Conservation (phyloP, 2,329 filamentous ascomycete genomes). For the Nemania sp. region DNA sequence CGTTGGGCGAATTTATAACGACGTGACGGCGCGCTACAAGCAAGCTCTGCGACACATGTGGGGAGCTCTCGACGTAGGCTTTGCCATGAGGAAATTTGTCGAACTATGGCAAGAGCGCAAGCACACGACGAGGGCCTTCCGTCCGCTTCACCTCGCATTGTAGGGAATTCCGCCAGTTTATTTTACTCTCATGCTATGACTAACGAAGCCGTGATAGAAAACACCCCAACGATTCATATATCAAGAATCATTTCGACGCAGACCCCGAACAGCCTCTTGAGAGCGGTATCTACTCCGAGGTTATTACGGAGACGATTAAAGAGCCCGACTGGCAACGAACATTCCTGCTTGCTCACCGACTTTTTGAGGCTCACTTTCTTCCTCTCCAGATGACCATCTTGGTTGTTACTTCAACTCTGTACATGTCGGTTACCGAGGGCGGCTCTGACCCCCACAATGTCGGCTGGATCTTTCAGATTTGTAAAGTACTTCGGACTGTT, state of each 20-base stretch:
- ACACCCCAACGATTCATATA: conserved; percentile 60
- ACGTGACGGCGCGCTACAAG: conserved; percentile 75
- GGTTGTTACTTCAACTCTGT: conserved; percentile 71
- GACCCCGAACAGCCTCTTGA: conserved; percentile 58
- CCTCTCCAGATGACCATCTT: conserved; percentile 75
- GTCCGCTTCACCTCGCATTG: conserved; percentile 66
- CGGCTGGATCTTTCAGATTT: conserved; percentile 69
- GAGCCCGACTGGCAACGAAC: conserved; percentile 67
- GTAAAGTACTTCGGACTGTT: conserved; percentile 68
- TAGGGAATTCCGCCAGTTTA: conserved; percentile 42
- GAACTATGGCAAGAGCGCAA: conserved; percentile 70
- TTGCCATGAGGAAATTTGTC: conserved; percentile 68
- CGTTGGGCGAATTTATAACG: conserved; percentile 64
- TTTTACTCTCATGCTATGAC: conserved; percentile 1
- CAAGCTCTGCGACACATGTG: conserved; percentile 82
- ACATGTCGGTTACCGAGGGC: conserved; percentile 65
- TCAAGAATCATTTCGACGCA: conserved; percentile 58
- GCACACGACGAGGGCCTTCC: conserved; percentile 66
- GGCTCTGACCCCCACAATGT: conserved; percentile 65
- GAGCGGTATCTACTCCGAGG: conserved; percentile 67
- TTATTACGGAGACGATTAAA: conserved; percentile 63
- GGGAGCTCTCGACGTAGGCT: conserved; percentile 78
- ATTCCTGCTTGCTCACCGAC: conserved; percentile 70
- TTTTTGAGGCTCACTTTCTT: conserved; percentile 81
- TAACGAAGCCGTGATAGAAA: conserved; percentile 50